A percentile compares a stretch with the other conserved stretches of the same genome.
These are phyloP conservation scores for Aspergillus tamarii DNA, from an alignment of 2,329 filamentous ascomycete genomes.

Conservation along the genomic window DNA sequence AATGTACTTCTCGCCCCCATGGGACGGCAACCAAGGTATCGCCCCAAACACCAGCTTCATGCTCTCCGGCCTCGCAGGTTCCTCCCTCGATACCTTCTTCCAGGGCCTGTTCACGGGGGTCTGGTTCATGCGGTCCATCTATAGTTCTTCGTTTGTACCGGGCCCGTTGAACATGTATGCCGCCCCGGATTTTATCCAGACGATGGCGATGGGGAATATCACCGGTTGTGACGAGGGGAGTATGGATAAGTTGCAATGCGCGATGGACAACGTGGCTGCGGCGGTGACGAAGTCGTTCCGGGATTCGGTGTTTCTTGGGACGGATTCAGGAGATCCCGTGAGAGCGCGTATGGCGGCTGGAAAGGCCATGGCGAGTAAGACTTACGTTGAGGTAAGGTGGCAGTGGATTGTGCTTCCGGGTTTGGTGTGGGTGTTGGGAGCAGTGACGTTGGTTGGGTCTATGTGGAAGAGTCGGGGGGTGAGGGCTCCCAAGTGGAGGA, in stretches of 20 bases:
- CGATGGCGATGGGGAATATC: not conserved
- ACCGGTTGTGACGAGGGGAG: not conserved
- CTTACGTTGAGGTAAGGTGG: conserved; percentile 15
- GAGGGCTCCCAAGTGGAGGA: not conserved
- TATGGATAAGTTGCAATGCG: conserved; percentile 8
- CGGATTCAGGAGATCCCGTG: not conserved
- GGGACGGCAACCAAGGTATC: not conserved
- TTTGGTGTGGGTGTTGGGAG: conserved; percentile 18
- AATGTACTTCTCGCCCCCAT: not conserved
- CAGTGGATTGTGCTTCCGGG: conserved; percentile 17
- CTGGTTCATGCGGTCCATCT: not conserved
- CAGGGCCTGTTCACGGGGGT: not conserved
- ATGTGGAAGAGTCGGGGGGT: conserved; percentile 13
- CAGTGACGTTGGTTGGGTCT: conserved; percentile 11
- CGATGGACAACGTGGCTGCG: conserved; percentile 14
- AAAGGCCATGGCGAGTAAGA: conserved; percentile 1
- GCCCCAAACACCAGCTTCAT: not conserved
- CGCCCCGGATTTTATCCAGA: not conserved
- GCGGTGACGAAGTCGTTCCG: conserved; percentile 17
- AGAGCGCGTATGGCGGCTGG: not conserved
- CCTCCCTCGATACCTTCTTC: not conserved
- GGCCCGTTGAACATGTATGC: not conserved
- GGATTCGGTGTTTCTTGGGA: conserved; percentile 6
- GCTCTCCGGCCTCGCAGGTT: not conserved
- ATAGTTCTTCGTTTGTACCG: not conserved